These are phyloP conservation scores for Acanthochlamys bracteata DNA, from an alignment of 106 monocot genomes.

Conservation along the genomic window DNA sequence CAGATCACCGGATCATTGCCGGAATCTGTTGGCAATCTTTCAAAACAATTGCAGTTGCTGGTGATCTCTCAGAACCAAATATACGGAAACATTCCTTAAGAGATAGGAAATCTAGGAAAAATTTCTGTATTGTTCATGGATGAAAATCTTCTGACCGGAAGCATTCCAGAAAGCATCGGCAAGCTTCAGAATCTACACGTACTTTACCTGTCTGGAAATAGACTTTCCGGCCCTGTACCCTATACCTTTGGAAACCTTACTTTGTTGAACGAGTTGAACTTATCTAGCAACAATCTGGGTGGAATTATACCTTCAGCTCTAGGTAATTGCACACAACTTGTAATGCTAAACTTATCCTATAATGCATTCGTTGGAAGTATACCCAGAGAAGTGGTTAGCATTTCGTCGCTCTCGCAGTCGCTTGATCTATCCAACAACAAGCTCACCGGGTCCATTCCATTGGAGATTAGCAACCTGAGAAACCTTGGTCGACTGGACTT, in stretches of 20 bases:
- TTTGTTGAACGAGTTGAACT: background rate
- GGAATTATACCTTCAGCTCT: conserved; percentile 9
- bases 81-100: conserved; percentile 2
- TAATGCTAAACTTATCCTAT: background rate
- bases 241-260: conserved; percentile 9
- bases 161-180: background rate
- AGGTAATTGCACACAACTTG: background rate
- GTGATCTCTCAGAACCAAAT: background rate
- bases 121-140: background rate
- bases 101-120: conserved; percentile 1
- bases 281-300: conserved; percentile 7
- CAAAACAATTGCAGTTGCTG: background rate
- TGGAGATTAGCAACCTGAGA: background rate
- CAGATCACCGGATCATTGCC: conserved; percentile 3
- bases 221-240: background rate
- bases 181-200: background rate
- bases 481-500: conserved; percentile 2
- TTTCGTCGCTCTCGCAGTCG: background rate
- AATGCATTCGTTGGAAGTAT: background rate
- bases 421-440: conserved; percentile 1
- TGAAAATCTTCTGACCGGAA: conserved; percentile 6
- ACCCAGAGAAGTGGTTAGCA: background rate
- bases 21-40: background rate
- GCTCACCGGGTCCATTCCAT: background rate
- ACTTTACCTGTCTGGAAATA: background rate